These are phyloP conservation scores for Linnemannia hyalina DNA, from an alignment of 192 early-diverging fungal species.

Conservation along the genomic window DNA sequence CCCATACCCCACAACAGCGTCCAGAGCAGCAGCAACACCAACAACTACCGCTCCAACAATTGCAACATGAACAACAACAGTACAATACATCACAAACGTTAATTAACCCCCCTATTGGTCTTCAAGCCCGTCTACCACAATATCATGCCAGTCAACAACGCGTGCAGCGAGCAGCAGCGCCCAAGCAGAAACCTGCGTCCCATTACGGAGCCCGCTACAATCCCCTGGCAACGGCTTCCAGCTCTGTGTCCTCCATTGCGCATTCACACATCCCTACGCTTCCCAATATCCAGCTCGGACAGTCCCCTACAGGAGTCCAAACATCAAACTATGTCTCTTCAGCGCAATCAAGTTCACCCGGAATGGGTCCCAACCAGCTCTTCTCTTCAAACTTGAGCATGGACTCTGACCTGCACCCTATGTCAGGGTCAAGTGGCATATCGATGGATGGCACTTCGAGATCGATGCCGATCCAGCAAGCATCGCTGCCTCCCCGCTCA, in stretches of 20 bases:
- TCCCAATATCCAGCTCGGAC: background rate
- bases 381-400: background rate
- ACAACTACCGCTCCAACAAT: background rate
- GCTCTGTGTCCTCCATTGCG: background rate
- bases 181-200: conserved; percentile 20
- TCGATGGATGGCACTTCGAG: background rate
- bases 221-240: conserved; percentile 13
- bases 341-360: conserved; percentile 1
- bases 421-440: background rate
- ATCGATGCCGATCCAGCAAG: conserved; percentile 7
- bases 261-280: background rate
- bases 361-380: background rate
- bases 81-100: background rate
- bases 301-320: background rate
- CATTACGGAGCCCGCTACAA: conserved; percentile 36
- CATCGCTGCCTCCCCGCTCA: background rate
- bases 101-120: background rate
- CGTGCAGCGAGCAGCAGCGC: background rate
- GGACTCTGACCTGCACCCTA: background rate
- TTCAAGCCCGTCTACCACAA: conserved; percentile 10
- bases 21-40: background rate
- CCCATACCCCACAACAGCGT: conserved; percentile 8
- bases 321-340: background rate
- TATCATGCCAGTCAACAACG: conserved; percentile 6
- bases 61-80: background rate